A percentile compares a stretch with the other conserved stretches of the same genome.
Conservation (phyloP, 1,284 basidiomycete genomes). For the Cutaneotrichosporon sp. region DNA sequence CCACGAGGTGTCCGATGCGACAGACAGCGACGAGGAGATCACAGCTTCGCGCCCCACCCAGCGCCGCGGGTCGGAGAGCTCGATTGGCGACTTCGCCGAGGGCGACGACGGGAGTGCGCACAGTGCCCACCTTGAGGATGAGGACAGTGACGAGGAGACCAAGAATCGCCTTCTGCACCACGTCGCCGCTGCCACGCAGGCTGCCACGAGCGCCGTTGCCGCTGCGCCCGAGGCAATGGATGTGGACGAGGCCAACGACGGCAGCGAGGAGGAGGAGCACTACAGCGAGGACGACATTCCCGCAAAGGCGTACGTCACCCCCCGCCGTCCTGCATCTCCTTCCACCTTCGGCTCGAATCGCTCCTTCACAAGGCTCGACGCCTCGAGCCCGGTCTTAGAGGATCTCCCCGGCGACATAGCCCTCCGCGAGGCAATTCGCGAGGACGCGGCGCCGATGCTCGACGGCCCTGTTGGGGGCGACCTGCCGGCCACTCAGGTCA, state of each 20-base stretch:
- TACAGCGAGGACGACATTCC: conserved; percentile 9
- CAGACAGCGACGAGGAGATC: conserved; percentile 25
- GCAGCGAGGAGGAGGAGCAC: conserved; percentile 7
- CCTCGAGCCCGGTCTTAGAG: conserved; percentile 7
- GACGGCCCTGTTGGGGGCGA: neutral
- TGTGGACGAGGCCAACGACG: conserved; percentile 9
- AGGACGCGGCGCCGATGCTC: conserved; percentile 11
- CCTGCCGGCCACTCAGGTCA: conserved; percentile 12
- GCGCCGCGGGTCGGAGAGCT: conserved; percentile 34
- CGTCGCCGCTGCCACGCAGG: conserved; percentile 6
- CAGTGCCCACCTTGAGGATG: conserved; percentile 16
- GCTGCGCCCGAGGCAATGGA: conserved; percentile 11
- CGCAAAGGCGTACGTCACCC: neutral
- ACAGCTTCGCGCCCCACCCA: conserved; percentile 6
- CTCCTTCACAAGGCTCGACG: conserved; percentile 9
- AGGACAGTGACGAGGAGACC: conserved; percentile 19
- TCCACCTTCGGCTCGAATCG: conserved; percentile 2
- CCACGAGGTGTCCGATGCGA: conserved; percentile 19
- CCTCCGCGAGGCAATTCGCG: conserved; percentile 22
- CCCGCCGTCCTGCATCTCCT: neutral
- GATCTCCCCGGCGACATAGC: conserved; percentile 21
- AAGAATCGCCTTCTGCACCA: conserved; percentile 6
- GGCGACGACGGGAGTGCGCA: neutral
- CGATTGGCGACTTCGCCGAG: conserved; percentile 41
- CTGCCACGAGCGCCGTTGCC: neutral